Conservation (phyloP, 148 eudicot species). For the Cornus kousa region DNA sequence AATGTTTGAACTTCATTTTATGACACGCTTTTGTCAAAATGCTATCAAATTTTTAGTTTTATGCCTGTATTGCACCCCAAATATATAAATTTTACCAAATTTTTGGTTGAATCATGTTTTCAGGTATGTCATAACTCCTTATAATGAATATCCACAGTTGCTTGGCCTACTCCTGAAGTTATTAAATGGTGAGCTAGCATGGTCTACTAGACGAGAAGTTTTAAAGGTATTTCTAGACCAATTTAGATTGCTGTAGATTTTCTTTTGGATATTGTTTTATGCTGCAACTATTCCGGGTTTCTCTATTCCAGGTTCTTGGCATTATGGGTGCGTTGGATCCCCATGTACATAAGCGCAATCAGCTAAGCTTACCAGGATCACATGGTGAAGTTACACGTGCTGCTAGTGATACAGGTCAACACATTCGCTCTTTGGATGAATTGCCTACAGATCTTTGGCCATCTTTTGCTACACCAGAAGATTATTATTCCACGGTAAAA, state of each 20-base stretch:
- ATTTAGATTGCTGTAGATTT: neutral
- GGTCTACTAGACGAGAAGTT: slow-evolving; percentile 98
- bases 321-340: slow-evolving; percentile 99
- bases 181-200: slow-evolving; percentile 90
- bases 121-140: slow-evolving; percentile 94
- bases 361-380: slow-evolving; percentile 70
- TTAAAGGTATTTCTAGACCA: slow-evolving; percentile 52
- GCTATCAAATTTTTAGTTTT: neutral
- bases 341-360: slow-evolving; percentile 89
- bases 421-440: slow-evolving; percentile 80
- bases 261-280: neutral
- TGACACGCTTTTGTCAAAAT: neutral
- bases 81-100: slow-evolving; percentile 6
- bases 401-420: slow-evolving; percentile 75
- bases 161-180: slow-evolving; percentile 85
- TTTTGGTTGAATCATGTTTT: slow-evolving; percentile 14
- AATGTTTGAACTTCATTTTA: neutral
- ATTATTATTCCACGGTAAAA: slow-evolving; percentile 89
- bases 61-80: neutral
- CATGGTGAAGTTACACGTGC: slow-evolving; percentile 76
- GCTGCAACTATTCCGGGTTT: slow-evolving; percentile 13
- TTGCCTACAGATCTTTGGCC: slow-evolving; percentile 97
- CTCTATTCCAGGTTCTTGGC: slow-evolving; percentile 69
- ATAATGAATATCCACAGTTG: slow-evolving; percentile 77
- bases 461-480: slow-evolving; percentile 92